These are phyloP conservation scores for Solanum chacoense DNA, from an alignment of 305 asterid genomes.

Conservation along the genomic window DNA sequence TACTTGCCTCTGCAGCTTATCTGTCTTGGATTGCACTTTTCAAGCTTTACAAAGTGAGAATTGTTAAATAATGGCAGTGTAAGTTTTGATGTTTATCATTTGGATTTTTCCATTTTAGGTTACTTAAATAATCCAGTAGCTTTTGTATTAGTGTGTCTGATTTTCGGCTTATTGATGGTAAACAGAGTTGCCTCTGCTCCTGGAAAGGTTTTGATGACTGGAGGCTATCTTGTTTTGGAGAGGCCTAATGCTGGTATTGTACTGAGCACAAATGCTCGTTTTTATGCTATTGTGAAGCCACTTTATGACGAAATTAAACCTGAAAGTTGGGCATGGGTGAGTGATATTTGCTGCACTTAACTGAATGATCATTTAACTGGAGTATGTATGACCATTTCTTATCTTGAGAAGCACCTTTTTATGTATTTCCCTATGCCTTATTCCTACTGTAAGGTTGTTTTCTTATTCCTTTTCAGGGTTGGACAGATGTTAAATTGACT, in stretches of 20 bases:
- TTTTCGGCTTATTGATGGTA: constrained; percentile 14
- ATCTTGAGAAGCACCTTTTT: background rate
- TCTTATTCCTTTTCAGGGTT: constrained; percentile 42
- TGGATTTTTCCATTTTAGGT: background rate
- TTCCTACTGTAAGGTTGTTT: background rate
- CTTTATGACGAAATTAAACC: constrained; percentile 42
- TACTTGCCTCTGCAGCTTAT: background rate
- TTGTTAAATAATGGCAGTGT: constrained; percentile 4
- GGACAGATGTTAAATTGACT: constrained; percentile 89
- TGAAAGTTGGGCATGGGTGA: constrained; percentile 77
- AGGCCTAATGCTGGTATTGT: constrained; percentile 97
- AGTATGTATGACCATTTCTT: background rate
- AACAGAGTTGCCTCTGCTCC: constrained; percentile 90
- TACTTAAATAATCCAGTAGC: background rate
- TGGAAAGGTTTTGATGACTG: constrained; percentile 95
- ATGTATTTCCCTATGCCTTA: background rate
- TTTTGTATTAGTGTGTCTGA: background rate
- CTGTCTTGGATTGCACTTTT: background rate
- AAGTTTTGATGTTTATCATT: background rate
- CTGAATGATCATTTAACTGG: background rate
- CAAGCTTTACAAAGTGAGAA: background rate
- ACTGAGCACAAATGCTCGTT: constrained; percentile 90
- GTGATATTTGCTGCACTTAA: constrained; percentile 8
- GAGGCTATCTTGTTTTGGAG: constrained; percentile 91
- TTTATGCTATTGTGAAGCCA: constrained; percentile 85